phyloP scores from a whole-genome alignment of 768 basidiomycete species.

The Collybiopsis luxurians region DNA sequence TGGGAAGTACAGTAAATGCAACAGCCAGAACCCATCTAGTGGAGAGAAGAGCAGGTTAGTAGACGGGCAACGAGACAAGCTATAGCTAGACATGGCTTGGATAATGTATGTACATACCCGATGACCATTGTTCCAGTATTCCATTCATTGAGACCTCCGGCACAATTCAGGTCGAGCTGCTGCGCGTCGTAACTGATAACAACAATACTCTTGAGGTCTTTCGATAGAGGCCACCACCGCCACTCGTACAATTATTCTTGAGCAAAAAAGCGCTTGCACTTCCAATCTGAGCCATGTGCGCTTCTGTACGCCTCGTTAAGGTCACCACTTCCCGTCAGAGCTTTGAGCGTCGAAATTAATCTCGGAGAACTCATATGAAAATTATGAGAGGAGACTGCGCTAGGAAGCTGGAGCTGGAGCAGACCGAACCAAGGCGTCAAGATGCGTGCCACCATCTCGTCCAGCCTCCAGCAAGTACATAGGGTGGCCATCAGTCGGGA shows the following conservation, averaged over 20 bases:
- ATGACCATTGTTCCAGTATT: slow-evolving; percentile 60
- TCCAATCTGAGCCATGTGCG: slow-evolving; percentile 56
- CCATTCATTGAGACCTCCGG: slow-evolving; percentile 51
- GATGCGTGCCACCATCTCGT: slow-evolving; percentile 46
- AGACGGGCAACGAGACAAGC: slow-evolving; percentile 20
- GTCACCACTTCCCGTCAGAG: slow-evolving; percentile 41
- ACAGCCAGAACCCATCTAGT: slow-evolving; percentile 49
- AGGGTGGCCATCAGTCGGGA: too few species aligned
- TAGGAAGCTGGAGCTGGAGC: neutral
- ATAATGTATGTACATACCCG: slow-evolving; percentile 48
- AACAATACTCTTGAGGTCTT: slow-evolving; percentile 51
- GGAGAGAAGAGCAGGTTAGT: neutral
- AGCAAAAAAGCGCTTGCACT: slow-evolving; percentile 64
- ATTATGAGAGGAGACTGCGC: neutral
- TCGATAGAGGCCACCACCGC: slow-evolving; percentile 39
- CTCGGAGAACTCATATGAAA: slow-evolving; percentile 37
- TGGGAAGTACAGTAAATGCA: slow-evolving; percentile 42
- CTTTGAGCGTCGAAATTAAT: slow-evolving; percentile 39
- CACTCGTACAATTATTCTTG: slow-evolving; percentile 54
- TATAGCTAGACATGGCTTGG: too few species aligned
- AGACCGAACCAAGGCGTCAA: slow-evolving; percentile 44
- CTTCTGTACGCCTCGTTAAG: slow-evolving; percentile 39
- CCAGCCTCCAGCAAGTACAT: slow-evolving; percentile 37
- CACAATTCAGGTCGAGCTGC: slow-evolving; percentile 44
- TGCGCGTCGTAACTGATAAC: slow-evolving; percentile 59